These are phyloP conservation scores for Brassica hybrid DNA, from an alignment of 441 rosid species.

Conservation along the genomic window DNA sequence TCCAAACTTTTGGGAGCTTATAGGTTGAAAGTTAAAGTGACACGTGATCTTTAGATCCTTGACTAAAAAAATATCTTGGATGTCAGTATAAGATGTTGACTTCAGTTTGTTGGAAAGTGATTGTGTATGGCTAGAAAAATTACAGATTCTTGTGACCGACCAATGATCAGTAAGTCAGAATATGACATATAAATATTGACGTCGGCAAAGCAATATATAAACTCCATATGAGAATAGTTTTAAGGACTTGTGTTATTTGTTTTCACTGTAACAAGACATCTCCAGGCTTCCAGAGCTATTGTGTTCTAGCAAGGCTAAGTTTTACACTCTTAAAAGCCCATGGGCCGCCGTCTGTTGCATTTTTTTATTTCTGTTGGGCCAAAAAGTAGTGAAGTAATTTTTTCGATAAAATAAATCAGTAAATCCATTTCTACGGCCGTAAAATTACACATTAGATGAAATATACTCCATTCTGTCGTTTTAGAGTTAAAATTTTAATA, in stretches of 20 bases:
- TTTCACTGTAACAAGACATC: background rate
- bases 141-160: background rate
- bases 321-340: background rate
- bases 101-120: slow-evolving; percentile 18
- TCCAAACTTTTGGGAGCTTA: slow-evolving; percentile 27
- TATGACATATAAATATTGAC: slow-evolving; percentile 5
- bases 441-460: no score
- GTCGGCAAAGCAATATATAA: background rate
- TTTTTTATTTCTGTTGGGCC: background rate
- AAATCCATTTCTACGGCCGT: background rate
- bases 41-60: slow-evolving; percentile 21
- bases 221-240: background rate
- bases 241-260: background rate
- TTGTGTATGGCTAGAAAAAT: slow-evolving; percentile 2
- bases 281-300: background rate
- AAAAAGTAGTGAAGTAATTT: background rate
- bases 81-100: slow-evolving; percentile 2
- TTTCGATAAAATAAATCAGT: no score
- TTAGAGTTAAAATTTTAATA: no score
- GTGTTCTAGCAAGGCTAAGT: background rate
- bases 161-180: slow-evolving; percentile 20
- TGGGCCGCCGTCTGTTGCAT: background rate
- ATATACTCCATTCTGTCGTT: no score
- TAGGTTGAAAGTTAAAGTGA: slow-evolving; percentile 15
- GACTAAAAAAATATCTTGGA: slow-evolving; percentile 18